Percentiles rank a stretch among this genome's conserved stretches.
Evolutionary conservation across 345 rosid species (phyloP).

Genomic region (Fremontodendron californicum): DNA sequence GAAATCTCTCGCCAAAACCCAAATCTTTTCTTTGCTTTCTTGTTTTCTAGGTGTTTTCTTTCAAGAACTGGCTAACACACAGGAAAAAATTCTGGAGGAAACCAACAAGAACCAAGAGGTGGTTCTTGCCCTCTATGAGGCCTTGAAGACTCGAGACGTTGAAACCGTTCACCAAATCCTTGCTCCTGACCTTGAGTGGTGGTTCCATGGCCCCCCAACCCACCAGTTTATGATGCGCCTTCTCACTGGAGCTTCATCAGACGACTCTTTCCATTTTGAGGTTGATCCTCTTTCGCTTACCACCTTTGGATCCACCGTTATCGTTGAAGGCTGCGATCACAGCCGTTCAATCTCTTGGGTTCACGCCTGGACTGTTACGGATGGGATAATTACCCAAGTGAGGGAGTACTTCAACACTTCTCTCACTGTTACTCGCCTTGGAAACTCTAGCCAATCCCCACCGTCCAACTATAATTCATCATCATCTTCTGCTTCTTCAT

Average conservation of each 20-base stretch:
- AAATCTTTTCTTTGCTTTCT: not conserved
- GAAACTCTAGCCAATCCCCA: slow-evolving; percentile 26
- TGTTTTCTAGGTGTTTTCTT: not conserved
- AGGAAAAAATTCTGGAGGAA: slow-evolving; percentile 55
- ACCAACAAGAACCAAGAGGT: slow-evolving; percentile 59
- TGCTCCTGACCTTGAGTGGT: slow-evolving; percentile 89
- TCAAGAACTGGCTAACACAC: slow-evolving; percentile 75
- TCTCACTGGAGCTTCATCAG: slow-evolving; percentile 60
- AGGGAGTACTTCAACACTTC: slow-evolving; percentile 94
- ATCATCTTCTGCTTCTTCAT: not conserved
- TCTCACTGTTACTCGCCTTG: slow-evolving; percentile 80
- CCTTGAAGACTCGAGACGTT: slow-evolving; percentile 77
- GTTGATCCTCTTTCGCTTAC: slow-evolving; percentile 46
- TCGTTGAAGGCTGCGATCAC: slow-evolving; percentile 80
- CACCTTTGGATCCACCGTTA: slow-evolving; percentile 60
- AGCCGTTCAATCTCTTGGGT: slow-evolving; percentile 65
- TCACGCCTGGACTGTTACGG: slow-evolving; percentile 91
- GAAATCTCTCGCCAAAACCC: not conserved
- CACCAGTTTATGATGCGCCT: slow-evolving; percentile 98
- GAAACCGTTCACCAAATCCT: slow-evolving; percentile 65
- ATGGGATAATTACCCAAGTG: slow-evolving; percentile 93
- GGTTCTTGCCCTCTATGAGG: slow-evolving; percentile 85
- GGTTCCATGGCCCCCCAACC: slow-evolving; percentile 99
- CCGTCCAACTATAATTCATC: slow-evolving; percentile 13
- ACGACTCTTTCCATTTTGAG: slow-evolving; percentile 29